Evolutionary conservation across 1,139 yeast genomes (phyloP).

Genomic region (Diutina mesorugosa): DNA sequence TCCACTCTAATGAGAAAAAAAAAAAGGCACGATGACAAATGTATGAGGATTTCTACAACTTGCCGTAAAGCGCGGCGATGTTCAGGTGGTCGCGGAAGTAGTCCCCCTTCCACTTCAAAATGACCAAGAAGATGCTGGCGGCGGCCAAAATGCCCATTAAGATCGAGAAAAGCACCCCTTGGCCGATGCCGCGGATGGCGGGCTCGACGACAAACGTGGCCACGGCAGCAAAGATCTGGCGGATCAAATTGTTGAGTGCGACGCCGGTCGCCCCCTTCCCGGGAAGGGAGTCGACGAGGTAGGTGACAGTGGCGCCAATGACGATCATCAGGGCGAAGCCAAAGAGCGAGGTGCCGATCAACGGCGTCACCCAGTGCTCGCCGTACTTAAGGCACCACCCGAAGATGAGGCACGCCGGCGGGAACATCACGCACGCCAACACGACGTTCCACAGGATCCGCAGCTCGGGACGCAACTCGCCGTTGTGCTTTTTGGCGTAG

Average conservation of each 20-base stretch:
- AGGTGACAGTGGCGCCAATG: slow-evolving; percentile 71
- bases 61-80: slow-evolving; percentile 42
- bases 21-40: too few relatives aligned
- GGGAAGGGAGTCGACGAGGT: slow-evolving; percentile 73
- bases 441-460: slow-evolving; percentile 67
- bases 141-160: slow-evolving; percentile 43
- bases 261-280: slow-evolving; percentile 87
- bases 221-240: slow-evolving; percentile 63
- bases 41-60: slow-evolving; percentile 10
- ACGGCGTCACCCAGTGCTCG: slow-evolving; percentile 63
- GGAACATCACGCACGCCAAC: slow-evolving; percentile 47
- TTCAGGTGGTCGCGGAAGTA: slow-evolving; percentile 57
- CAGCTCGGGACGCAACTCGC: slow-evolving; percentile 62
- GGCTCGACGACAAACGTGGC: slow-evolving; percentile 74
- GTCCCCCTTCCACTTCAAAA: slow-evolving; percentile 46
- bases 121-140: slow-evolving; percentile 27
- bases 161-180: slow-evolving; percentile 60
- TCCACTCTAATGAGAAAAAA: too few relatives aligned
- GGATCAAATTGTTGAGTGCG: slow-evolving; percentile 63
- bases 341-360: slow-evolving; percentile 67
- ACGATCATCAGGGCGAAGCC: slow-evolving; percentile 81
- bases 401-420: slow-evolving; percentile 55
- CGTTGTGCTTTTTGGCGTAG: slow-evolving; percentile 45
- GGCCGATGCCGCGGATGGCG: slow-evolving; percentile 44
- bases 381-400: slow-evolving; percentile 72